phyloP scores from a whole-genome alignment of 495 filamentous ascomycete species.

The Aspergillus avenaceus region DNA sequence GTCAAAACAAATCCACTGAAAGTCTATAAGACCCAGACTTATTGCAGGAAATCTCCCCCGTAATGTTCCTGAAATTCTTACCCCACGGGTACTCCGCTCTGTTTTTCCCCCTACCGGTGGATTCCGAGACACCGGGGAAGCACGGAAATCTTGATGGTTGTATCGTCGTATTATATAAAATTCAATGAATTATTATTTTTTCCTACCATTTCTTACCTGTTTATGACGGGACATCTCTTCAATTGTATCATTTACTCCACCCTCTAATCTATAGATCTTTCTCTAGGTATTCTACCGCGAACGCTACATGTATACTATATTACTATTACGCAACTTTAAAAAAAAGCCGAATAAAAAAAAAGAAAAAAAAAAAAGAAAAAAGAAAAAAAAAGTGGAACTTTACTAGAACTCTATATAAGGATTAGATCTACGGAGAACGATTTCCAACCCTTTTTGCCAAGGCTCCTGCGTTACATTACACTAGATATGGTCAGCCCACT shows the following conservation, averaged over 20 bases:
- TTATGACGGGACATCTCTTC: too few relatives aligned
- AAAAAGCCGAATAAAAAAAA: neutral
- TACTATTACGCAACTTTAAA: too few relatives aligned
- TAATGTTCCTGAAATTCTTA: slow-evolving; percentile 1
- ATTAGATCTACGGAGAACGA: too few relatives aligned
- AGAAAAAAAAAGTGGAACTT: neutral
- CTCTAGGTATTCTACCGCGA: too few relatives aligned
- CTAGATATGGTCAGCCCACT: neutral
- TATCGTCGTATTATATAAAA: too few relatives aligned
- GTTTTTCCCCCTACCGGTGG: neutral
- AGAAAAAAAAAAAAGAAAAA: neutral
- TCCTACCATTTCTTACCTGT: too few relatives aligned
- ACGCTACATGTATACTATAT: too few relatives aligned
- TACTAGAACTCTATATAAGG: too few relatives aligned
- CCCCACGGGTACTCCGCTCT: neutral
- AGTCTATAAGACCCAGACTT: neutral
- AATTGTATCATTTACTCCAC: too few relatives aligned
- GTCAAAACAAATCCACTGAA: neutral
- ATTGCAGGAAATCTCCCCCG: neutral
- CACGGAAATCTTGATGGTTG: too few relatives aligned
- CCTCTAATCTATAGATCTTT: too few relatives aligned
- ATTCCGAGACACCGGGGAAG: neutral
- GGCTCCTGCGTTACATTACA: neutral
- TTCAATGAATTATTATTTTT: too few relatives aligned
- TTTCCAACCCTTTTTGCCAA: neutral